These are phyloP conservation scores for Stephanodiscus minutulus DNA, from an alignment of 108 stramenopile genomes.

Conservation along the genomic window DNA sequence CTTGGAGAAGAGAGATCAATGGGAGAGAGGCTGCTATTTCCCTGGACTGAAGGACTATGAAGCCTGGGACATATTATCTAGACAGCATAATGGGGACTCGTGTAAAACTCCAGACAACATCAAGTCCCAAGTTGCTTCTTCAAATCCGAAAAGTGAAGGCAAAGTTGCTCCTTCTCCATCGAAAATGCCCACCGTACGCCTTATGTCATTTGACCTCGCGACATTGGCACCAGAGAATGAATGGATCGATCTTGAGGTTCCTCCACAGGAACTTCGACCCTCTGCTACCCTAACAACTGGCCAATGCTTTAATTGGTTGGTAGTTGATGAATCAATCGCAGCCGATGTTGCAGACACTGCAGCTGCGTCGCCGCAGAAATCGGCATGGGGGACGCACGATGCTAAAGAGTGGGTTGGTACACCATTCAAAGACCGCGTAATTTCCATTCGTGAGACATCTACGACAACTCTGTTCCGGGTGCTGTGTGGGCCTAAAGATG, in stretches of 20 bases:
- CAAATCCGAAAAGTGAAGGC: neutral
- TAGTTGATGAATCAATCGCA: slow-evolving; percentile 43
- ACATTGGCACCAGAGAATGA: slow-evolving; percentile 50
- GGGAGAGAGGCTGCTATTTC: slow-evolving; percentile 65
- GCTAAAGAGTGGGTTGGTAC: slow-evolving; percentile 83
- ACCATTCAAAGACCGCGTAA: slow-evolving; percentile 54
- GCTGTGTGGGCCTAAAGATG: slow-evolving; percentile 44
- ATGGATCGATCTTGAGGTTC: slow-evolving; percentile 70
- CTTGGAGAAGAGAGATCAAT: slow-evolving; percentile 73
- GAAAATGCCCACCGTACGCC: slow-evolving; percentile 16
- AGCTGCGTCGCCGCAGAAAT: slow-evolving; percentile 24
- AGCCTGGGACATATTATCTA: slow-evolving; percentile 24
- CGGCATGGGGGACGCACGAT: slow-evolving; percentile 88
- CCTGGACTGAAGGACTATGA: slow-evolving; percentile 68
- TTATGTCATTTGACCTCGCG: slow-evolving; percentile 42
- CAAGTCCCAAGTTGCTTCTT: neutral
- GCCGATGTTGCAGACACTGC: slow-evolving; percentile 13
- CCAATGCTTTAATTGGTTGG: slow-evolving; percentile 86
- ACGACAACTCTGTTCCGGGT: slow-evolving; percentile 76
- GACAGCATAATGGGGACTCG: neutral
- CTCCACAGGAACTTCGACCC: slow-evolving; percentile 76
- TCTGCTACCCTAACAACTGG: slow-evolving; percentile 84
- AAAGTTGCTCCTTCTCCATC: slow-evolving; percentile 18
- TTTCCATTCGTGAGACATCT: slow-evolving; percentile 77
- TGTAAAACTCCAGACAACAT: slow-evolving; percentile 8